These are phyloP conservation scores for Fusarium papillatum DNA, from an alignment of 2,329 filamentous ascomycete species.

Conservation along the genomic window DNA sequence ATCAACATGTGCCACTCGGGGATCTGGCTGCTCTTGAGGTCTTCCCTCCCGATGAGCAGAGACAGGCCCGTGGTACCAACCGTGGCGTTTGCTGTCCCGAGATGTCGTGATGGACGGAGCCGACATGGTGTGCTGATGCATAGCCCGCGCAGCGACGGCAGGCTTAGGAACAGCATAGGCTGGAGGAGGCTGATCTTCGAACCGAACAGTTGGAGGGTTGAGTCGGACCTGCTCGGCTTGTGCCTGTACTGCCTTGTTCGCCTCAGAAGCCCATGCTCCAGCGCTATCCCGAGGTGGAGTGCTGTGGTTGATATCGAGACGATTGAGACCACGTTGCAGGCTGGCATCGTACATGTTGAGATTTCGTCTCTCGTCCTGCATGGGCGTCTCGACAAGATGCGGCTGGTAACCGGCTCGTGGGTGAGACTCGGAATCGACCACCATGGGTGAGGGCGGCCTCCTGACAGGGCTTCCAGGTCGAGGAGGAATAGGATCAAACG, in stretches of 20 bases:
- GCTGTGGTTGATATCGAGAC: slow-evolving; percentile 72
- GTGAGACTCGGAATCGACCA: slow-evolving; percentile 70
- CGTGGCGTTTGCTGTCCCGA: slow-evolving; percentile 75
- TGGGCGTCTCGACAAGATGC: slow-evolving; percentile 46
- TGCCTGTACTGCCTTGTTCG: slow-evolving; percentile 66
- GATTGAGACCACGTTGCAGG: slow-evolving; percentile 75
- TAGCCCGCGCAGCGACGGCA: slow-evolving; percentile 46
- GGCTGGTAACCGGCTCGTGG: slow-evolving; percentile 48
- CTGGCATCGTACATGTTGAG: slow-evolving; percentile 74
- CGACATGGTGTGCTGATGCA: slow-evolving; percentile 72
- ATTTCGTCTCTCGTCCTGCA: slow-evolving; percentile 62
- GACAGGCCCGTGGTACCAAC: slow-evolving; percentile 76
- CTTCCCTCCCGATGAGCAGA: slow-evolving; percentile 54
- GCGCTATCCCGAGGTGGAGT: slow-evolving; percentile 66
- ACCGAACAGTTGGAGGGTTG: slow-evolving; percentile 65
- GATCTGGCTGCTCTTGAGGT: slow-evolving; percentile 44
- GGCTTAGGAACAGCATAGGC: slow-evolving; percentile 48
- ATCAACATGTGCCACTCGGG: slow-evolving; percentile 61
- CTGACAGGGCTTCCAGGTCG: slow-evolving; percentile 73
- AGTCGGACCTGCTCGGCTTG: slow-evolving; percentile 65
- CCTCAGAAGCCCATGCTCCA: slow-evolving; percentile 69
- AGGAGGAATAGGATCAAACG: slow-evolving; percentile 83
- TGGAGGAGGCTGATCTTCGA: slow-evolving; percentile 62
- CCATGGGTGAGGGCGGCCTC: slow-evolving; percentile 81
- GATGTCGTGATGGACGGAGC: slow-evolving; percentile 69